These are phyloP conservation scores for Neurospora africana DNA, from an alignment of 495 filamentous ascomycete species.

Conservation along the genomic window DNA sequence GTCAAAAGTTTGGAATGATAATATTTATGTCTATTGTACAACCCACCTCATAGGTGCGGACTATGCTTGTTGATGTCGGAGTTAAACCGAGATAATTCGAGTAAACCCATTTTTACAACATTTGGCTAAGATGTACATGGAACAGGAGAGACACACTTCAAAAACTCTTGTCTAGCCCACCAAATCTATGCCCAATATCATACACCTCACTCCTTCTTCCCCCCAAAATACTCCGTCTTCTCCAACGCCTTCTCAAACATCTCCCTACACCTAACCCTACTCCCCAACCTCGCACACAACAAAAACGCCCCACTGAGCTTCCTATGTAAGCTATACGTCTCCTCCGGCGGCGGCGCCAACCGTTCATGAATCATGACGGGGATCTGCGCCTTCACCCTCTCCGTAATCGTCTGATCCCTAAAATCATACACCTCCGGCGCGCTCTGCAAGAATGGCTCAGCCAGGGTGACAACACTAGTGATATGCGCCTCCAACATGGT, in stretches of 20 bases:
- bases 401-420: constrained; percentile 86
- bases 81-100: too few relatives aligned
- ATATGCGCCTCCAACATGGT: constrained; percentile 84
- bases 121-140: too few relatives aligned
- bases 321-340: constrained; percentile 92
- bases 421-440: constrained; percentile 89
- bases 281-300: constrained; percentile 78
- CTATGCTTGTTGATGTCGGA: too few relatives aligned
- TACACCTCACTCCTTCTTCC: background rate
- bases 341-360: constrained; percentile 84
- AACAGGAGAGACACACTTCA: background rate
- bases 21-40: too few relatives aligned
- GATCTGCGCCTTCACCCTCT: constrained; percentile 74
- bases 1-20: too few relatives aligned
- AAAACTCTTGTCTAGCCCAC: background rate
- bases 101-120: too few relatives aligned
- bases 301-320: constrained; percentile 95
- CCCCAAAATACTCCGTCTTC: constrained; percentile 27
- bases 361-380: constrained; percentile 87
- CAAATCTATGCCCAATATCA: background rate
- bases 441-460: constrained; percentile 71
- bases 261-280: constrained; percentile 67
- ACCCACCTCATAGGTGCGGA: too few relatives aligned
- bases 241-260: constrained; percentile 62
- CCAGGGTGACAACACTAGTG: constrained; percentile 70